Evolutionary conservation across 306 rosid genomes (phyloP), one percentile per base, ranked within the genome.

Genomic region (Fragaria nilgerrensis): DNA sequence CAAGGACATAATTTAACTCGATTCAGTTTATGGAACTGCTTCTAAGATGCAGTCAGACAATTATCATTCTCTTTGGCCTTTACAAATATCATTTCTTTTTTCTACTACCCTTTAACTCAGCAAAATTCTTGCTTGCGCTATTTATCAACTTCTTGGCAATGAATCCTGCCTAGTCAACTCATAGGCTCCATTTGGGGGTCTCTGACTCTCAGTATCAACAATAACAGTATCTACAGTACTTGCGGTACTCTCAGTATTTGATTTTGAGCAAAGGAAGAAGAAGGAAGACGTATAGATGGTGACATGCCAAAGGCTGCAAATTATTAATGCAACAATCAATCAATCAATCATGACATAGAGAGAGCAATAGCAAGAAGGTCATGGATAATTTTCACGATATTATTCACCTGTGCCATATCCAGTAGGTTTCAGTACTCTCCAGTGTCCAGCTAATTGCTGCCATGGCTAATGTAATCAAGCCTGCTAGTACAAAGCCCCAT

Each of bases 341-440:
- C 22, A 65, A 36, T 65, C 23, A 34, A 65, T 65, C 17, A 12
- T 19, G 59, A 70, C 77, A 48, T 17, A 81, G 27, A 75, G 39
- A 77, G 84, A 49, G 39, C 4, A 29, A 73, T 74, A 66, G 20
- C 75, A 58, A 74, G 64, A 58, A 74, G 64, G 50, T 34, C n/a
- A 5, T 13, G 63, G 43, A n/a, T 41, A 32, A 68, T 55, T 66
- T 56, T 61, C 67, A 70, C n/a, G 5, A 34, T 25, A 65, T 56
- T 16, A 74, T 70, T 27, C 90, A 92, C 99, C 98, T 96, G 65
- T 92, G 98, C 99, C 99, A 96, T 75, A 92, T 41, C 99, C 99
- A 96, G 88, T 96, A 96, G 80, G 66, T 92, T 76, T 86, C 84
- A 81, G 94, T 88, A 68, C 83, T 88, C 88, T 92, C 99, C 79